Evolutionary conservation across 2,329 filamentous ascomycete genomes (phyloP), one percentile per base, ranked within the genome.

Genomic region (Keithomyces neogunnii): DNA sequence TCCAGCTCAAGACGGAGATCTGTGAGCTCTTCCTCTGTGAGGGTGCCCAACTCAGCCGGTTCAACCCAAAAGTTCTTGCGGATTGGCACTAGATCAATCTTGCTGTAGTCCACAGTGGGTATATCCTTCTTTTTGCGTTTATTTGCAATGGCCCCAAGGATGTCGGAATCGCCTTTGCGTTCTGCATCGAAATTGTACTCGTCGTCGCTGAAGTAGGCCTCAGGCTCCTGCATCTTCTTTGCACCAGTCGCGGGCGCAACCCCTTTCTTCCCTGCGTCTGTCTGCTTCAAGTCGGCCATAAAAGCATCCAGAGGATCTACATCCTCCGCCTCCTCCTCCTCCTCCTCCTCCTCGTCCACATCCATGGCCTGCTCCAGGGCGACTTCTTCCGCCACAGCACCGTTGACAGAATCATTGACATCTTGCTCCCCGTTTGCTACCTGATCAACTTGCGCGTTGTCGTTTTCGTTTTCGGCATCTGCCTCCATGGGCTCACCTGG

Each of bases 1-100:
- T 97, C 93, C 32, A 99, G 76, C 66, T 97, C 90, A 53, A 92
- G 72, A 46, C 93, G 84, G 50, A 99, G 69, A 57, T 88, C 87
- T 43, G 83, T 81, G 51, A 95, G 80, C 60, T 97, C 91, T 51
- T 87, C 88, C 57, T 95, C 86, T 2, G 84, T 89, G 79, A 97
- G 85, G 44, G 87, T 81, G 47, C 83, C 80, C 55, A 97, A 72
- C 66, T 99, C 91, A 26, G 82, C 77, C 8, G 93, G 91, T 65
- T 97, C 91, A 8, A 87, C 85, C 77, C 96, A 99, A 69, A 99
- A 99, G 66, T 89, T 86, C 73, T 96, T 96, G 55, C 92, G 81
- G 65, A 99, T 90, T 3, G 86, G 81, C 59, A 91, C 81, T 60
- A 97, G 85, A 51, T 91, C 81, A 57, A 95, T 72, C 69, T 96